These are phyloP conservation scores for Eutrema yunnanense DNA, from an alignment of 345 rosid species.

Conservation along the genomic window DNA sequence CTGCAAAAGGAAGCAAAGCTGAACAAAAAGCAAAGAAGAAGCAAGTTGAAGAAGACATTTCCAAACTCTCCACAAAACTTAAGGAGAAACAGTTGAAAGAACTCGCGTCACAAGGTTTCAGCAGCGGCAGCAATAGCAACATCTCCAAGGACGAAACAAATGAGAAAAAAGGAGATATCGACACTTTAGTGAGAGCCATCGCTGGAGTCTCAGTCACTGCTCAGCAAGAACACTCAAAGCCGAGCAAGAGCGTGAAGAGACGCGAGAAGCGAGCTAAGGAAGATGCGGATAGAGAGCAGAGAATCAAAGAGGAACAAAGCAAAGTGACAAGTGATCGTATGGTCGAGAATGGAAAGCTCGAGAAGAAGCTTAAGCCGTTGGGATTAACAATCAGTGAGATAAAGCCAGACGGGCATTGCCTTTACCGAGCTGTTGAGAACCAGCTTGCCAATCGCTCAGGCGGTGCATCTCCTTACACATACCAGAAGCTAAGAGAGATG, in stretches of 20 bases:
- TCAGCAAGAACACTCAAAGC: conserved; percentile 55
- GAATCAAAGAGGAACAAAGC: conserved; percentile 90
- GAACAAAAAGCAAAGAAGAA: conserved; percentile 97
- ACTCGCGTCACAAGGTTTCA: conserved; percentile 69
- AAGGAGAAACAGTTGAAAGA: conserved; percentile 72
- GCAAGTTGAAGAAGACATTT: conserved; percentile 83
- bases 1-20: conserved; percentile 93
- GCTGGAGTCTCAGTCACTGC: conserved; percentile 69
- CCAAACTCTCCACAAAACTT: conserved; percentile 59
- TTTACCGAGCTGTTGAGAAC: conserved; percentile 84
- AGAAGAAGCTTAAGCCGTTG: conserved; percentile 45
- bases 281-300: conserved; percentile 85
- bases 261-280: conserved; percentile 84
- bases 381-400: conserved; percentile 66
- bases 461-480: conserved; percentile 54
- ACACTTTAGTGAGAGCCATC: conserved; percentile 75
- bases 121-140: conserved; percentile 20
- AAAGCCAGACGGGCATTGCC: conserved; percentile 92
- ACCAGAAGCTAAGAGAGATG: conserved; percentile 67
- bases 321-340: conserved; percentile 58
- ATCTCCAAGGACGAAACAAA: conserved; percentile 13
- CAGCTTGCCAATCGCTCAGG: conserved; percentile 61
- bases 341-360: conserved; percentile 48
- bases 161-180: conserved; percentile 57
- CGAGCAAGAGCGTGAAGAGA: conserved; percentile 71